Conservation (phyloP, 2,329 filamentous ascomycete species). For the Colletotrichum sojae region DNA sequence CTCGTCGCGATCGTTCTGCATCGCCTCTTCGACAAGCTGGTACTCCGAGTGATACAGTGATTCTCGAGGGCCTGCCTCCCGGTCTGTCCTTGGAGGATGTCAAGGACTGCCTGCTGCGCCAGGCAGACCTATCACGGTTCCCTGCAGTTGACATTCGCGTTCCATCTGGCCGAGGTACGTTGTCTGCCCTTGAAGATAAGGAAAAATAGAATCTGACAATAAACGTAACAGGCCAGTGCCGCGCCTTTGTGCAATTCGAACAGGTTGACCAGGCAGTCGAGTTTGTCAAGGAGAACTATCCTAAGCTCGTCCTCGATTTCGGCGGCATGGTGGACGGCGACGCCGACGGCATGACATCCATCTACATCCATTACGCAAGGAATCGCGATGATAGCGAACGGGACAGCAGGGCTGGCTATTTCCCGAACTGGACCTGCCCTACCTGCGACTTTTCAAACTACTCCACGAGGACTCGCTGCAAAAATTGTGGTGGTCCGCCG, state of each 20-base stretch:
- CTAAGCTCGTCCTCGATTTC: slow-evolving; percentile 55
- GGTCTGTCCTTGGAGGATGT: slow-evolving; percentile 67
- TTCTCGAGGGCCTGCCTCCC: slow-evolving; percentile 67
- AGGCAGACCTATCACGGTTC: slow-evolving; percentile 53
- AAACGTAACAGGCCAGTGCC: slow-evolving; percentile 49
- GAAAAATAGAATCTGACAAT: background rate
- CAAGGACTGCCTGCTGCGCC: slow-evolving; percentile 54
- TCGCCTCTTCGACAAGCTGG: slow-evolving; percentile 54
- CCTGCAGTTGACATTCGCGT: slow-evolving; percentile 57
- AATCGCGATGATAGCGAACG: slow-evolving; percentile 50
- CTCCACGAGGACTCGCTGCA: slow-evolving; percentile 54
- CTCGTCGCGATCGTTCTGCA: slow-evolving; percentile 41
- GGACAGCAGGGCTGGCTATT: slow-evolving; percentile 44
- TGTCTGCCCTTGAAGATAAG: background rate
- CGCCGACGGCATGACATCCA: slow-evolving; percentile 55
- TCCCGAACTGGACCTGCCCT: slow-evolving; percentile 50
- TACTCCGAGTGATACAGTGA: slow-evolving; percentile 64
- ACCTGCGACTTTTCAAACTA: slow-evolving; percentile 58
- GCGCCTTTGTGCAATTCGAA: slow-evolving; percentile 60
- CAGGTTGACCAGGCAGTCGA: slow-evolving; percentile 55
- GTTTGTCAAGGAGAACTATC: slow-evolving; percentile 60
- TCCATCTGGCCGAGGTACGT: slow-evolving; percentile 44
- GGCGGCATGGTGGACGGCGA: slow-evolving; percentile 54
- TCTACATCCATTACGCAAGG: slow-evolving; percentile 59
- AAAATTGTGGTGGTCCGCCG: slow-evolving; percentile 50